These are phyloP conservation scores for Stephania cephalantha DNA, from an alignment of 164 flowering plant genomes.

Conservation along the genomic window DNA sequence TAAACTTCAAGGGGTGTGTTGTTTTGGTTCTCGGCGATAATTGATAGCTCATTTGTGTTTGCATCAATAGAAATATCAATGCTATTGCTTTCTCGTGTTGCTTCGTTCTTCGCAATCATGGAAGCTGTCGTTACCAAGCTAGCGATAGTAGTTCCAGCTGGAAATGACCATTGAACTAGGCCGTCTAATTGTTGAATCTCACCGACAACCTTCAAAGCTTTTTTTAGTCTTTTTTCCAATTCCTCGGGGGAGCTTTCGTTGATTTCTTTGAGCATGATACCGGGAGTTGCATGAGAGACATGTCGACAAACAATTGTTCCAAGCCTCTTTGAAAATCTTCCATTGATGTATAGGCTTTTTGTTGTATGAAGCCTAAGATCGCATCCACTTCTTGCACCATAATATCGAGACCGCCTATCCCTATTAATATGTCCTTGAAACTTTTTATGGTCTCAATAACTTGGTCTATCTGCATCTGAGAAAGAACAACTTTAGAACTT, in stretches of 20 bases:
- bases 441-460: not conserved
- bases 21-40: no score
- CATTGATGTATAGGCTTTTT: not conserved
- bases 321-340: not conserved
- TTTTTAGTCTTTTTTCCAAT: not conserved
- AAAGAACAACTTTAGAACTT: no score
- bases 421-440: not conserved
- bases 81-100: no score
- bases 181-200: constrained; percentile 1
- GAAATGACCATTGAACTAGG: constrained; percentile 1
- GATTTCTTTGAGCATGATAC: constrained; percentile 3
- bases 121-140: not conserved
- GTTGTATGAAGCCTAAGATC: not conserved
- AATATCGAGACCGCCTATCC: no score
- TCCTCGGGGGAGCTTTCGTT: constrained; percentile 3
- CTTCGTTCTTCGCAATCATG: no score
- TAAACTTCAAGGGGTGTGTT: no score
- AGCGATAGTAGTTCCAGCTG: not conserved
- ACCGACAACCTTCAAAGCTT: constrained; percentile 4
- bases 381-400: not conserved
- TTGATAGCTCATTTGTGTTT: no score
- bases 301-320: not conserved
- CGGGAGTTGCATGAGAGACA: constrained; percentile 6
- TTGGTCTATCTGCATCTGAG: not conserved
- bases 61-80: no score